These are phyloP conservation scores for Penicillium freii DNA, from an alignment of 2,329 filamentous ascomycete genomes.

Conservation along the genomic window DNA sequence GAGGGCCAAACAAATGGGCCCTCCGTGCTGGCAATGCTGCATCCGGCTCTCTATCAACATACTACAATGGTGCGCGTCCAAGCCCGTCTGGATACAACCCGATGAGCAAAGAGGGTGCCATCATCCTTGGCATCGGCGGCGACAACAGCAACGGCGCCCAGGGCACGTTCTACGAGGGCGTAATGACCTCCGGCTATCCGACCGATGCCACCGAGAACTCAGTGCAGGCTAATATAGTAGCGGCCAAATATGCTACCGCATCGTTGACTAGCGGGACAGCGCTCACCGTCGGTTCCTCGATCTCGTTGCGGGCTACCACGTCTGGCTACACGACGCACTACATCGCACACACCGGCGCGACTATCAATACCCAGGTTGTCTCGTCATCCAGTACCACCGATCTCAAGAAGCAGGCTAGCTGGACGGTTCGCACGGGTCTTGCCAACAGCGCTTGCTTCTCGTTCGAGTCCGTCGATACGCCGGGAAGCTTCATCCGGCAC, in stretches of 20 bases:
- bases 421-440: conserved; percentile 56
- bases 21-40: conserved; percentile 58
- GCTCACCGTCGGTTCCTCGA: conserved; percentile 49
- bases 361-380: conserved; percentile 57
- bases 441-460: conserved; percentile 58
- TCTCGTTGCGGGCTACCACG: conserved; percentile 58
- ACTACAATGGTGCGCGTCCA: conserved; percentile 58
- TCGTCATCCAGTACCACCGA: conserved; percentile 50
- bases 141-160: conserved; percentile 61
- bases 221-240: conserved; percentile 61
- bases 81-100: conserved; percentile 55
- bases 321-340: conserved; percentile 55
- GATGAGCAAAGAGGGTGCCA: conserved; percentile 65
- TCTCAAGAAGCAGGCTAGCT: conserved; percentile 55
- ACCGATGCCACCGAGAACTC: conserved; percentile 57
- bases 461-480: conserved; percentile 59
- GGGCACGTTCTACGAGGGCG: conserved; percentile 65
- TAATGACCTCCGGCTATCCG: conserved; percentile 63
- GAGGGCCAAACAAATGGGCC: conserved; percentile 56
- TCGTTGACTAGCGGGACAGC: conserved; percentile 51
- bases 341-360: conserved; percentile 52
- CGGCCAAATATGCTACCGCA: conserved; percentile 53
- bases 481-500: conserved; percentile 61
- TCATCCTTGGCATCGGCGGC: conserved; percentile 69
- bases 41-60: conserved; percentile 57